A percentile compares a stretch with the other conserved stretches of the same genome.
Conservation (phyloP, 1,284 basidiomycete species). For the Lentinus polychrous region DNA sequence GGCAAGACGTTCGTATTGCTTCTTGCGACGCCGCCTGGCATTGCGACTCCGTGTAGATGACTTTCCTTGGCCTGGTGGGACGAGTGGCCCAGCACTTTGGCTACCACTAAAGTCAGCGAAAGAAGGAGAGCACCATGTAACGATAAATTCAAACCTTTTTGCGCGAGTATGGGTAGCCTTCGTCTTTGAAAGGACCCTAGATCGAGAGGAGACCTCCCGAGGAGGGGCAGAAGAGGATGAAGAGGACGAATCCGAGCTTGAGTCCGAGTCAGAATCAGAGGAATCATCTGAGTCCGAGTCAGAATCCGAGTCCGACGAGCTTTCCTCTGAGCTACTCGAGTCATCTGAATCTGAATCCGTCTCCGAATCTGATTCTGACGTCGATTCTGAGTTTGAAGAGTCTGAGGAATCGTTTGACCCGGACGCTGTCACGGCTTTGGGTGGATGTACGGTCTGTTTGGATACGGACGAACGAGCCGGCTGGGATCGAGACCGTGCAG, state of each 20-base stretch:
- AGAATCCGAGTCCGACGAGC: neutral
- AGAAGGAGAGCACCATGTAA: neutral
- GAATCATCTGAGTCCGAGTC: neutral
- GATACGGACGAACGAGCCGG: neutral
- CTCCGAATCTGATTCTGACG: conserved; percentile 6
- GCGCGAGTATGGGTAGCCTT: neutral
- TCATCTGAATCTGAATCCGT: conserved; percentile 8
- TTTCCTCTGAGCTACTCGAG: neutral
- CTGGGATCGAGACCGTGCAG: no score
- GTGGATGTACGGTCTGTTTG: neutral
- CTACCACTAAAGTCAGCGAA: neutral
- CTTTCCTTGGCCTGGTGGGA: conserved; percentile 64
- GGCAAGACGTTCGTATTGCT: conserved; percentile 29
- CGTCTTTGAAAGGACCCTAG: no score
- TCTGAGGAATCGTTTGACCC: conserved; percentile 5
- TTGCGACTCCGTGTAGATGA: conserved; percentile 61
- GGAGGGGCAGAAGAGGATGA: neutral
- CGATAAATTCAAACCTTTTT: neutral
- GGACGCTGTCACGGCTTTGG: neutral
- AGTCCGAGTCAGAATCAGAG: neutral
- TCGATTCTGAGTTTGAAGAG: conserved; percentile 16
- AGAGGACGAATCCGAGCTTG: conserved; percentile 1
- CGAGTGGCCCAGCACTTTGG: conserved; percentile 16
- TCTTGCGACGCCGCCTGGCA: conserved; percentile 47
- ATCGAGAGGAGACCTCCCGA: neutral